Evolutionary conservation across 345 rosid species (phyloP), one percentile per base, ranked within the genome.

Genomic region (Eucalyptus urophylla): DNA sequence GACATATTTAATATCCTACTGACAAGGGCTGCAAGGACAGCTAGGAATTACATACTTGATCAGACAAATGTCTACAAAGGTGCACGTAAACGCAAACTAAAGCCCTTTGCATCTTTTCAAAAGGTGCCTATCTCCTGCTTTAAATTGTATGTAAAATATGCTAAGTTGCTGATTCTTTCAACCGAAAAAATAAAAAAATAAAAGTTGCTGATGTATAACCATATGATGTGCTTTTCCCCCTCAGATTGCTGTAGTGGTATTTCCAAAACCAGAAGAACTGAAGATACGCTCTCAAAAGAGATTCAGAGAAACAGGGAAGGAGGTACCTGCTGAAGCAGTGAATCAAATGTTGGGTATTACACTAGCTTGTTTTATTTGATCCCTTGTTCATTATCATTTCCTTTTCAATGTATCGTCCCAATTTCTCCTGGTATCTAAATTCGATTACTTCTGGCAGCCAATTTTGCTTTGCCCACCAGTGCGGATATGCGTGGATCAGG

Each of bases 1-100:
- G 88, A 80, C 13, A 89, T 93, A 25, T 86, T 90, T 54, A 89
- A 91, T 87, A 43, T 87, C 40, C 91, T 92, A 24, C 76, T 92
- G 49, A 49, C 90, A 8, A 93, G 91, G 88, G 93, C 94, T 16
- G 91, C 93, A 1, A 86, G 65, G 89, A 92, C 89, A 51, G 91
- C 91, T 65, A 69, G 86, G 17, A 92, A 91, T 87, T 91, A 88
- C 81, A 62, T 93, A 33, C 87, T 93, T 76, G 93, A 93, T 87
- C 92, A 90, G 90, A 92, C 91, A 45, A 93, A 91, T 89, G 91
- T 91, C 86, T 92, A 87, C 91, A 91, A 90, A 88, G 88, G 91
- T 90, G 93, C 92, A 87, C 89, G 91, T 13, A 89, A 80, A 80
- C 90, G 90, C 60, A 91, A 93, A 91, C 72, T 92, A 87, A 88